A percentile compares a stretch with the other conserved stretches of the same genome.
Conservation (phyloP, 2,329 filamentous ascomycete species). For the Colletotrichum sp. region DNA sequence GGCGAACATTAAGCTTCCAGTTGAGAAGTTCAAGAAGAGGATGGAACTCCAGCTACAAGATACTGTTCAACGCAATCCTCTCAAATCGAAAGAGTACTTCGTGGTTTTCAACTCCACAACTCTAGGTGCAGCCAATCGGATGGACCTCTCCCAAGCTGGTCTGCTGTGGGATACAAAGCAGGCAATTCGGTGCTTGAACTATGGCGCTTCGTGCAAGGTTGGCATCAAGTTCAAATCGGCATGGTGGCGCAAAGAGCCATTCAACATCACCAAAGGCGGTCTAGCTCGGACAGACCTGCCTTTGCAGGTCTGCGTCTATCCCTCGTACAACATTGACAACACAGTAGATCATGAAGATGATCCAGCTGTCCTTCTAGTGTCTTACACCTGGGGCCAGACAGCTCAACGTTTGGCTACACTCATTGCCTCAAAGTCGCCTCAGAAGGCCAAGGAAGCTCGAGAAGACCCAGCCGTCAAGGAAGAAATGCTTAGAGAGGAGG, state of each 20-base stretch:
- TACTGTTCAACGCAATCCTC: no score
- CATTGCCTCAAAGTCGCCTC: background rate
- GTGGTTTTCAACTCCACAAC: no score
- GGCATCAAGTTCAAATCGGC: conserved; percentile 37
- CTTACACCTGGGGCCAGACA: conserved; percentile 38
- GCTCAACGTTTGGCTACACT: conserved; percentile 30
- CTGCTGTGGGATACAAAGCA: background rate
- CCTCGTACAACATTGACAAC: conserved; percentile 37
- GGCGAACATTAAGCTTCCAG: no score
- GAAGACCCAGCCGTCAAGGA: no score
- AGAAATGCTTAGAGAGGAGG: background rate
- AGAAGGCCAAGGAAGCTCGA: no score
- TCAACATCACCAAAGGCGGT: background rate
- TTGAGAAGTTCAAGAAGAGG: no score
- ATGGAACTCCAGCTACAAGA: no score
- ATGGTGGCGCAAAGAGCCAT: conserved; percentile 32
- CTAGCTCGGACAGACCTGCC: conserved; percentile 28
- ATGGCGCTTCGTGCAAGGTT: conserved; percentile 35
- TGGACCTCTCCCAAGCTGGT: conserved; percentile 22
- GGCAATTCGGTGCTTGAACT: conserved; percentile 32
- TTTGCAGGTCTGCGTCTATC: conserved; percentile 32
- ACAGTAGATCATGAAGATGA: no score
- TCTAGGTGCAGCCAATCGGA: no score
- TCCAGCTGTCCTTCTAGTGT: no score
- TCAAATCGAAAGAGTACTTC: no score